Evolutionary conservation across 805 yeast genomes (phyloP).

Genomic region (Kazachstania africana): DNA sequence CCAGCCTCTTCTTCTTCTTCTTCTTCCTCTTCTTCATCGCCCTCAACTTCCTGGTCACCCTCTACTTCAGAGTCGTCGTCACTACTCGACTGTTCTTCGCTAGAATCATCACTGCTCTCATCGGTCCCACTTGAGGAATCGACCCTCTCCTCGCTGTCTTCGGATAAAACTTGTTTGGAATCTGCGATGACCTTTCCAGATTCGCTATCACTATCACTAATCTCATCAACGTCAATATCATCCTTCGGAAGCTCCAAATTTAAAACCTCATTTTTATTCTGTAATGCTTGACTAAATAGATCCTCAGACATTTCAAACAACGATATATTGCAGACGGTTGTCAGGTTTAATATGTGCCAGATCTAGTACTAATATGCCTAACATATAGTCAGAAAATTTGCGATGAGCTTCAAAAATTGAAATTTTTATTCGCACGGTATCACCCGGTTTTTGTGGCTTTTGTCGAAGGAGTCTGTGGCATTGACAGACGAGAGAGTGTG

Average conservation of each 20-base stretch:
- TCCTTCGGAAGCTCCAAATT: constrained; percentile 6
- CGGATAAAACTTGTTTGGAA: no score
- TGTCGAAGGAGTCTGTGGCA: no score
- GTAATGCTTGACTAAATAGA: constrained; percentile 15
- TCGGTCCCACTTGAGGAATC: not conserved
- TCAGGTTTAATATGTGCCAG: no score
- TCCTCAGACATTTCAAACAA: constrained; percentile 10
- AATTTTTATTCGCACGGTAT: no score
- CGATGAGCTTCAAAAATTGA: not conserved
- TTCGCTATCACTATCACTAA: constrained; percentile 6
- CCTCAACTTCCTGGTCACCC: not conserved
- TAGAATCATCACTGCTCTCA: not conserved
- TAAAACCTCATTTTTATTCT: constrained; percentile 6
- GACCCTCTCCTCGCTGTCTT: not conserved
- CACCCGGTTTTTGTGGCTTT: no score
- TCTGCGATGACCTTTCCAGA: no score
- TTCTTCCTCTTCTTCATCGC: constrained; percentile 8
- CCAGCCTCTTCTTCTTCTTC: constrained; percentile 37
- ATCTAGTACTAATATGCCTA: no score
- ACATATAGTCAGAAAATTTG: no score
- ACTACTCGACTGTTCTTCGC: not conserved
- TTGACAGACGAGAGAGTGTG: no score
- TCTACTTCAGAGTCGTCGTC: constrained; percentile 7
- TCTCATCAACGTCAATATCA: constrained; percentile 12
- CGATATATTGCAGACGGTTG: no score